phyloP scores from a whole-genome alignment of 495 filamentous ascomycete genomes.

The Penicillium arizonense region DNA sequence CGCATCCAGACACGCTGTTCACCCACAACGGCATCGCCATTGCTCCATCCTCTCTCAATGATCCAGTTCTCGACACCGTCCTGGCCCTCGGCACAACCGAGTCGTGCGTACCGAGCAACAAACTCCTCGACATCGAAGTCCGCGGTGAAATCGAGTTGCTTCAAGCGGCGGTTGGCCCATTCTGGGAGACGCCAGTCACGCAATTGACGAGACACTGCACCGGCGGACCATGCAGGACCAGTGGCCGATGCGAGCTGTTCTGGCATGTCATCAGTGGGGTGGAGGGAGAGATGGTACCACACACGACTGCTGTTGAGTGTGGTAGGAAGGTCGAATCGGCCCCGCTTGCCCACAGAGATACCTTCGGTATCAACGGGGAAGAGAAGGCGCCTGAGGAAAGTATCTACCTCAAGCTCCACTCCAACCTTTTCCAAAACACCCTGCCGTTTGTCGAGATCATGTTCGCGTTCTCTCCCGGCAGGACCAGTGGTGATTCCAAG shows the following conservation, averaged over 20 bases:
- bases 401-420: constrained; percentile 74
- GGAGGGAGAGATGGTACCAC: constrained; percentile 92
- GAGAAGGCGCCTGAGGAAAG: constrained; percentile 79
- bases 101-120: constrained; percentile 68
- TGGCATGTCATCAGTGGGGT: constrained; percentile 85
- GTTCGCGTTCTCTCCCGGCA: constrained; percentile 67
- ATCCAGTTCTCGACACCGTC: constrained; percentile 97
- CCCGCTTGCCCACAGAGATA: constrained; percentile 67
- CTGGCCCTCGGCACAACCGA: constrained; percentile 85
- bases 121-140: constrained; percentile 97
- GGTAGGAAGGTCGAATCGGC: constrained; percentile 70
- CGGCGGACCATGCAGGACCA: constrained; percentile 82
- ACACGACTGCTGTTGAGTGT: constrained; percentile 77
- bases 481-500: constrained; percentile 71
- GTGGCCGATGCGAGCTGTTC: constrained; percentile 58
- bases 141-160: constrained; percentile 91
- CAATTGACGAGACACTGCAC: constrained; percentile 85
- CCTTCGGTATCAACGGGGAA: constrained; percentile 76
- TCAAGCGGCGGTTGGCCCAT: constrained; percentile 92
- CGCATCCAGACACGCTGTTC: constrained; percentile 93
- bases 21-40: constrained; percentile 91
- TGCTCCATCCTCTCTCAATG: constrained; percentile 94
- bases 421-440: constrained; percentile 82
- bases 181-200: constrained; percentile 91
- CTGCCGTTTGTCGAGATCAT: constrained; percentile 77